Base-by-base conservation (phyloP, 2,329 filamentous ascomycete genomes). In the Mycosphaerella arachidis region DNA sequence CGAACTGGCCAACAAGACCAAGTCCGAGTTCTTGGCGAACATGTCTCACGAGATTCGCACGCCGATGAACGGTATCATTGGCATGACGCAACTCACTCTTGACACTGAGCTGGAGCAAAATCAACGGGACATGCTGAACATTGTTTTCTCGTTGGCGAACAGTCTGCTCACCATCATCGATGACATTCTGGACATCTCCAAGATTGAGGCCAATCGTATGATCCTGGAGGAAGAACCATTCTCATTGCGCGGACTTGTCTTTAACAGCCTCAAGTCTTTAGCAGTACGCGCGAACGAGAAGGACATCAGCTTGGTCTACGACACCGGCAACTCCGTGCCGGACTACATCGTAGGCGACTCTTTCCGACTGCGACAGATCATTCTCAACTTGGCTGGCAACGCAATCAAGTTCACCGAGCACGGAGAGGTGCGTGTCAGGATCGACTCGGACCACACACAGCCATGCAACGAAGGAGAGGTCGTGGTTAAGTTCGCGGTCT, bases 11-110 rank as follows among this genome's bases (percentile, higher is more conserved):
- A 97, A 97, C 80, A 93, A 95, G 78, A 97, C 93, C 46, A 99
- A 99, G 73, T 97, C 93, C 9, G 94, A 97, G 72, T 99, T 99
- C 80, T 80, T 99, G 61, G 94, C 94, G 61, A 99, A 99, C 75
- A 97, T 97, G 93, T 96, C 91, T 50, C 93, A 97, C 83, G 93
- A 97, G 76, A 97, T 97, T 69, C 86, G 93, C 73, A 99, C 94
- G 37, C 94, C 92, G 0, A 96, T 96, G 86, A 96, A 97, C 78
- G 92, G 92, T 69, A 97, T 97, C 72, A 96, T 97, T 68, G 92
- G 92, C 71, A 97, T 97, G 93, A 97, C 92, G 2, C 92, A 97
- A 75, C 82, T 99, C 58, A 97, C 94, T 1, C 82, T 99, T 56
- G 94, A 99, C 73, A 97, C 93, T 43, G 80, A 97, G 73, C 81